Base-by-base conservation (phyloP, 257 asterid species). In the Capsicum rhomboideum region DNA sequence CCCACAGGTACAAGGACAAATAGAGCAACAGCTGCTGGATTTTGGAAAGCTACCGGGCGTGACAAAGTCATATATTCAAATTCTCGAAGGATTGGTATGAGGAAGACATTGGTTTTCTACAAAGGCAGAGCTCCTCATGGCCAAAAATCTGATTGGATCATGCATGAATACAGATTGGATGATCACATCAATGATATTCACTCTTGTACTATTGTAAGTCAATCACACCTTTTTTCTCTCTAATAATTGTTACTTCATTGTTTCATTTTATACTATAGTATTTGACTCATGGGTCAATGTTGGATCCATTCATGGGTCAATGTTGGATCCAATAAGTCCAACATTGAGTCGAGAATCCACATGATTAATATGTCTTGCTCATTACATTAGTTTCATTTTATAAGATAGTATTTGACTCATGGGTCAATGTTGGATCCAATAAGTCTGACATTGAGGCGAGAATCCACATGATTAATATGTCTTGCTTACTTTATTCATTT, bases 41-140 rank as follows among this genome's bases (percentile, higher is more conserved):
- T 95, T 59, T 95, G 98, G 98, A 95, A 95, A 91, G 98, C 98
- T 0, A 95, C 98, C 0, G 98, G 98, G 11, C 91, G 98, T 13
- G 98, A 95, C 72, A 95, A 95, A 85, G 95, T 89, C 68, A 95
- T 95, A 4, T 87, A 95, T 17, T 93, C 95, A 88, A 93, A 85
- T 75, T 85, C 85, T 44, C 89, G 85, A 49, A 84, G 97, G 11
- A 95, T 95, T 8, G 98, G 98, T 21, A 95, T 95, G 98, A 85
- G 98, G 71, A 95, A 95, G 84, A 95, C 98, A 6, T 87, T 95
- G 0, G 98, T 95, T 44, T 95, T 95, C 86, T 95, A 95, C 83
- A 86, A 93, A 84, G 98, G 98, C 8, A 83, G 98, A 80, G 98
- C 98, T 42, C 98, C 97, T 9, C 97, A 95, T 66, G 98, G 98